A percentile compares a stretch with the other conserved stretches of the same genome.
phyloP scores from a whole-genome alignment of 441 rosid genomes.

The Kokia cookei region DNA sequence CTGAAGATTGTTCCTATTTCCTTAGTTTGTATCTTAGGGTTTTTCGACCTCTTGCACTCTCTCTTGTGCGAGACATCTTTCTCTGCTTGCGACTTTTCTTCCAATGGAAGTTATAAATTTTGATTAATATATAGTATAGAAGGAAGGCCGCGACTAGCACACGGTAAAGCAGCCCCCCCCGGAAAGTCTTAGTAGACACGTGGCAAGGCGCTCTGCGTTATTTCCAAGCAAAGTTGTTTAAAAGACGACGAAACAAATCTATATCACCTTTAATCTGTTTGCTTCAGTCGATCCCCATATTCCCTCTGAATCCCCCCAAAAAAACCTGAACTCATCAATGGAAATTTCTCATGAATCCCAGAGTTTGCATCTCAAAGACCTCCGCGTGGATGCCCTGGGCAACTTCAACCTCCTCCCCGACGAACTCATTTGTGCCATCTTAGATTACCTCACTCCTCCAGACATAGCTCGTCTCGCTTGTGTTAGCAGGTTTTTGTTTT shows the following conservation, averaged over 20 bases:
- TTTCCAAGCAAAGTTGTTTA: slow-evolving; percentile 4
- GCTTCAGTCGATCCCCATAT: background rate
- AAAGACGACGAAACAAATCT: background rate
- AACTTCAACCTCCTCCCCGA: slow-evolving; percentile 61
- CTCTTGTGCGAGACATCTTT: no score
- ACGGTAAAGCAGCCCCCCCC: slow-evolving; percentile 11
- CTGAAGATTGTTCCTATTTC: no score
- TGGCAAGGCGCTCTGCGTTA: slow-evolving; percentile 7
- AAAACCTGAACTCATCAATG: slow-evolving; percentile 19
- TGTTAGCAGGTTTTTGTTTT: slow-evolving; percentile 68
- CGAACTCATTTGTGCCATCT: slow-evolving; percentile 55
- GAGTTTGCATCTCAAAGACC: slow-evolving; percentile 37
- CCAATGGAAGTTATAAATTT: no score
- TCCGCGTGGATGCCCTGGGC: slow-evolving; percentile 69
- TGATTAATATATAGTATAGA: background rate
- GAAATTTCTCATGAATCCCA: slow-evolving; percentile 25
- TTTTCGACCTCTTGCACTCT: no score
- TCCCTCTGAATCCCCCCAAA: background rate
- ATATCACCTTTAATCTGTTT: background rate
- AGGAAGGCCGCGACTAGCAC: slow-evolving; percentile 4
- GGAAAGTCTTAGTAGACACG: slow-evolving; percentile 8
- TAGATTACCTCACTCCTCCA: slow-evolving; percentile 60
- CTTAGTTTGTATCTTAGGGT: no score
- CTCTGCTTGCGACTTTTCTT: no score
- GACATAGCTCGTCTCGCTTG: slow-evolving; percentile 77